These are phyloP conservation scores for Hordeum vulgare DNA, from an alignment of 176 grass and related monocot species.

Conservation along the genomic window DNA sequence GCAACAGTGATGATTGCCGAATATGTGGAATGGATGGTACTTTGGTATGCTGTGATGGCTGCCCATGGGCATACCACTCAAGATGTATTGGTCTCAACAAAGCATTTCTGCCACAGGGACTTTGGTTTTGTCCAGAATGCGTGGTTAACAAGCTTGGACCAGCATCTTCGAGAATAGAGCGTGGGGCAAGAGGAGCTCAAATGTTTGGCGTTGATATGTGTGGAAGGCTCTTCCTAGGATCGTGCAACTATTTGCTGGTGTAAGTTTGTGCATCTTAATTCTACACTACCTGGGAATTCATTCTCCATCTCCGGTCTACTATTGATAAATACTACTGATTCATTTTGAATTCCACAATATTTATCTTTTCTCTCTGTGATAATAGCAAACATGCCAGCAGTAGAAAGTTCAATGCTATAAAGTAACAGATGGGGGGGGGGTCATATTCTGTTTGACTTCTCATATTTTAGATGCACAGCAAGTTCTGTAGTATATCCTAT, in stretches of 20 bases:
- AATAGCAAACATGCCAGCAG: neutral
- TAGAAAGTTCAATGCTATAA: neutral
- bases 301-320: neutral
- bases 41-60: conserved; percentile 94
- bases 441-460: conserved; percentile 5
- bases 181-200: conserved; percentile 74
- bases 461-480: neutral
- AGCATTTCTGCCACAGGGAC: conserved; percentile 63
- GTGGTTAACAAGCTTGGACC: conserved; percentile 66
- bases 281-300: neutral
- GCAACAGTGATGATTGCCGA: conserved; percentile 91
- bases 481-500: neutral
- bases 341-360: conserved; percentile 9
- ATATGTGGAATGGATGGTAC: conserved; percentile 97
- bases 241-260: conserved; percentile 96
- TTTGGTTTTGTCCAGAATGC: conserved; percentile 97
- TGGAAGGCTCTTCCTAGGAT: conserved; percentile 69
- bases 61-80: conserved; percentile 93
- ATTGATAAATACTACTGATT: neutral
- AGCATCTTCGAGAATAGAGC: conserved; percentile 64
- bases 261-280: conserved; percentile 46
- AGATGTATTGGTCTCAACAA: conserved; percentile 94
- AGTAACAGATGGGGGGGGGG: neutral
- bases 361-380: neutral
- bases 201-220: conserved; percentile 67